phyloP scores from a whole-genome alignment of 2,329 filamentous ascomycete genomes.

The Zymoseptoria crescenta region DNA sequence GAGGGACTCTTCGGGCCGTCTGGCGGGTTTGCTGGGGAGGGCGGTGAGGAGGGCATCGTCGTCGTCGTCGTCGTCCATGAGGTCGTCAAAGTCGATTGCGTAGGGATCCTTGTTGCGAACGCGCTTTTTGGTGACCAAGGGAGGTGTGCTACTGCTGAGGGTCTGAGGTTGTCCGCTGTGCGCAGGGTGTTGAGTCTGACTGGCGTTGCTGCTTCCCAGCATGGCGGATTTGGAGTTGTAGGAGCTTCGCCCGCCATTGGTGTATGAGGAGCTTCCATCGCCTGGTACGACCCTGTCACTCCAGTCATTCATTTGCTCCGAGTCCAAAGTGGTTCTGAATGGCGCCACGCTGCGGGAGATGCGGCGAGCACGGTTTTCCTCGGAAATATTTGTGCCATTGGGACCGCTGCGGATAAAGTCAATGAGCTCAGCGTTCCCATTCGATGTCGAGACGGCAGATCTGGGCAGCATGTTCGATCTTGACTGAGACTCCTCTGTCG shows the following conservation, averaged over 20 bases:
- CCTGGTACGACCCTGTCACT: conserved; percentile 25
- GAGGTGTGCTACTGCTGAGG: conserved; percentile 6
- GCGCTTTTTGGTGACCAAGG: conserved; percentile 51
- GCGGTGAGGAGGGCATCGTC: conserved; percentile 38
- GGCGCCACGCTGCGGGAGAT: conserved; percentile 79
- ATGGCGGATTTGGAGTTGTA: conserved; percentile 34
- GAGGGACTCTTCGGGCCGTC: conserved; percentile 53
- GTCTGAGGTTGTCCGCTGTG: conserved; percentile 12
- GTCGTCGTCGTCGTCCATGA: conserved; percentile 50
- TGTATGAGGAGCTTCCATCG: conserved; percentile 8
- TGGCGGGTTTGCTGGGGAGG: conserved; percentile 31
- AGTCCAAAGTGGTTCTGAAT: conserved; percentile 78
- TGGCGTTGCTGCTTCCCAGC: conserved; percentile 6
- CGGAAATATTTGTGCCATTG: conserved; percentile 34
- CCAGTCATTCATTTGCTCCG: conserved; percentile 57
- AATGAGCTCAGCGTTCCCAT: conserved; percentile 75
- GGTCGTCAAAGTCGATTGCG: conserved; percentile 63
- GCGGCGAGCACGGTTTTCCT: conserved; percentile 46
- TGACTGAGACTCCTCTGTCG: conserved; percentile 9
- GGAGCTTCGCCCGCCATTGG: conserved; percentile 23
- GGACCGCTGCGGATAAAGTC: conserved; percentile 91
- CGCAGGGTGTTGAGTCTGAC: conserved; percentile 9
- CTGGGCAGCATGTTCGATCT: conserved; percentile 23
- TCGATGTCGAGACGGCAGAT: conserved; percentile 52
- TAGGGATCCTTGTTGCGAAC: conserved; percentile 81